Evolutionary conservation across 2,329 filamentous ascomycete genomes (phyloP).

Genomic region (Thielaviopsis populi): DNA sequence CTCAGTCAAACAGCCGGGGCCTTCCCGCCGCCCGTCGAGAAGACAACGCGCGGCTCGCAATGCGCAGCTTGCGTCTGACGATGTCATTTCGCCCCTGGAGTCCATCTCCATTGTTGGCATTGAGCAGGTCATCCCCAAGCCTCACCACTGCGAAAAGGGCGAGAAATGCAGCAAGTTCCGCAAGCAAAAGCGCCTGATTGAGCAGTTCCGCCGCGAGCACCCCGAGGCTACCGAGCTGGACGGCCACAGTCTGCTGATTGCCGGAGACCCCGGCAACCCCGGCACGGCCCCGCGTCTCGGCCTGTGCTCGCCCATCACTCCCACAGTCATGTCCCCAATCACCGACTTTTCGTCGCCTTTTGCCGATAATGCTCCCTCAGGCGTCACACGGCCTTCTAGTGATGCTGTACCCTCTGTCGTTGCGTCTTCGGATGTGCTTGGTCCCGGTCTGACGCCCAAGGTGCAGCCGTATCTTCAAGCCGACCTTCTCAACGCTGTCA

Average conservation of each 20-base stretch:
- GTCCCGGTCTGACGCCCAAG: constrained; percentile 47
- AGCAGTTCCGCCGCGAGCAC: constrained; percentile 59
- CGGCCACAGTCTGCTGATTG: constrained; percentile 54
- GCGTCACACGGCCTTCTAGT: constrained; percentile 28
- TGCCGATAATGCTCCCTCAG: not conserved
- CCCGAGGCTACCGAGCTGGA: constrained; percentile 41
- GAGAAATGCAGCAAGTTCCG: constrained; percentile 72
- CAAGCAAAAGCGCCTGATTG: constrained; percentile 64
- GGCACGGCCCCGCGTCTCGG: constrained; percentile 35
- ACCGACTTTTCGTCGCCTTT: constrained; percentile 31
- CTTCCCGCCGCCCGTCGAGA: constrained; percentile 7
- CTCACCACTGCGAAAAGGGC: constrained; percentile 72
- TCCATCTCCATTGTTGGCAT: constrained; percentile 86
- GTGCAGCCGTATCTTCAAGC: constrained; percentile 55
- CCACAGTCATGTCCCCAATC: constrained; percentile 6
- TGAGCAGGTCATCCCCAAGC: constrained; percentile 73
- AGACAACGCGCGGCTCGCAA: constrained; percentile 18
- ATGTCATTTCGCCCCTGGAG: constrained; percentile 62
- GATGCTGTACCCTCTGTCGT: constrained; percentile 69
- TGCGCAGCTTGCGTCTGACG: constrained; percentile 31
- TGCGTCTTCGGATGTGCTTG: constrained; percentile 81
- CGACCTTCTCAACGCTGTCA: constrained; percentile 52
- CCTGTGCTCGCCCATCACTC: constrained; percentile 15
- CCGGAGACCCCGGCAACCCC: constrained; percentile 66
- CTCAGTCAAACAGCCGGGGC: not conserved